A percentile compares a stretch with the other conserved stretches of the same genome.
phyloP scores from a whole-genome alignment of 2,329 filamentous ascomycete species.

The Fusarium odoratissimum region DNA sequence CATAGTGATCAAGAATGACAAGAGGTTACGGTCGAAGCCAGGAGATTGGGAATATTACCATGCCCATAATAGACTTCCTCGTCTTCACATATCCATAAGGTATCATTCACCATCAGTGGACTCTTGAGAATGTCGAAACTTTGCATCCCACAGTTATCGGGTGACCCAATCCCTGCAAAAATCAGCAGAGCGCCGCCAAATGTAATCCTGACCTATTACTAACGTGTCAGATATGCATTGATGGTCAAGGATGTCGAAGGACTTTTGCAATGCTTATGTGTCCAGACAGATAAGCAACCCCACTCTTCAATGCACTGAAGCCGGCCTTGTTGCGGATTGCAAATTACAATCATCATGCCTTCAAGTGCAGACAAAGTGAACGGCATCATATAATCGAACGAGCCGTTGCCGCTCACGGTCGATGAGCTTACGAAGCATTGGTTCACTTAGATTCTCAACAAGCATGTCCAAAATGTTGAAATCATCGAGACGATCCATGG shows the following conservation, averaged over 20 bases:
- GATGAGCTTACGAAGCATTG: background rate
- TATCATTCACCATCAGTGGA: fast-evolving
- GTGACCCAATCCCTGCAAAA: background rate
- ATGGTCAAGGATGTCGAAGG: background rate
- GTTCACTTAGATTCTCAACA: conserved; percentile 10
- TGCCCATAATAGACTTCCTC: fast-evolving
- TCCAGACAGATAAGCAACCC: background rate
- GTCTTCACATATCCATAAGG: fast-evolving
- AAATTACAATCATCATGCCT: background rate
- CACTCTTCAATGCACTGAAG: background rate
- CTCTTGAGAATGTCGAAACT: background rate
- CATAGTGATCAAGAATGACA: fast-evolving
- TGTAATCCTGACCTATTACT: fast-evolving
- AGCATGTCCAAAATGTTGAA: background rate
- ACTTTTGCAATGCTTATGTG: background rate
- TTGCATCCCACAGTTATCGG: background rate
- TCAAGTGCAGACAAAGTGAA: background rate
- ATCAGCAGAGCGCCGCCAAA: background rate
- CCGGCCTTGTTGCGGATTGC: fast-evolving
- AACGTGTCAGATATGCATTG: background rate
- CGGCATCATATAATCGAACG: background rate
- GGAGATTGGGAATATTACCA: fast-evolving
- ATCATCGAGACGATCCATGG: conserved; percentile 1
- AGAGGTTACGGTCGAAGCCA: fast-evolving
- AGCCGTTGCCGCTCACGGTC: background rate